These are phyloP conservation scores for Protomyces pachydermus DNA, from an alignment of 1,139 yeast genomes.

Conservation along the genomic window DNA sequence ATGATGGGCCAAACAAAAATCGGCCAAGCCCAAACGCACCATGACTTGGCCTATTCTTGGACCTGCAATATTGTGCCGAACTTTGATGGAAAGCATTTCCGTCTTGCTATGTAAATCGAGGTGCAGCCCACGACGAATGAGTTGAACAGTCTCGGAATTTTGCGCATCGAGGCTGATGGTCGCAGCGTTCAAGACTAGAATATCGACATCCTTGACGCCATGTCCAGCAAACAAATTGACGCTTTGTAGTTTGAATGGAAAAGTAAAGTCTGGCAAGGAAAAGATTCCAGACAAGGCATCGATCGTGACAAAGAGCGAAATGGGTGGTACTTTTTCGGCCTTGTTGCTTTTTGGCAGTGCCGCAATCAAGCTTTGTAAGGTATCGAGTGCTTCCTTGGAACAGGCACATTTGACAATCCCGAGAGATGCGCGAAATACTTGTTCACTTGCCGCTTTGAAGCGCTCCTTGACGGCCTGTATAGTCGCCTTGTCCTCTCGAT, in stretches of 20 bases:
- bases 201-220: constrained; percentile 11
- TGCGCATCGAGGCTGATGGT: background rate
- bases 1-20: background rate
- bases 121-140: constrained; percentile 2
- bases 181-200: background rate
- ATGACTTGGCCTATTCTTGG: background rate
- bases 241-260: background rate
- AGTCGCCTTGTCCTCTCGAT: background rate
- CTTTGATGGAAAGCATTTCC: constrained; percentile 8
- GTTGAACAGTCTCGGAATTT: background rate
- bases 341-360: background rate
- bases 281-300: background rate
- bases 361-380: background rate
- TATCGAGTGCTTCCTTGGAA: background rate
- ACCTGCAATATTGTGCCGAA: constrained; percentile 6
- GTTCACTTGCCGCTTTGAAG: background rate
- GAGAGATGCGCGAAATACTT: constrained; percentile 5
- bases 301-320: background rate
- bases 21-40: constrained; percentile 9
- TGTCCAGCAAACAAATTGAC: background rate
- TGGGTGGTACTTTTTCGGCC: background rate
- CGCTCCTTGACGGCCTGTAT: constrained; percentile 12
- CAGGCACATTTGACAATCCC: background rate
- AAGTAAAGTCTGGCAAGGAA: background rate
- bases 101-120: background rate